A percentile compares a stretch with the other conserved stretches of the same genome.
Evolutionary conservation across 1,284 basidiomycete species (phyloP).

Genomic region (Leccinum fallax): DNA sequence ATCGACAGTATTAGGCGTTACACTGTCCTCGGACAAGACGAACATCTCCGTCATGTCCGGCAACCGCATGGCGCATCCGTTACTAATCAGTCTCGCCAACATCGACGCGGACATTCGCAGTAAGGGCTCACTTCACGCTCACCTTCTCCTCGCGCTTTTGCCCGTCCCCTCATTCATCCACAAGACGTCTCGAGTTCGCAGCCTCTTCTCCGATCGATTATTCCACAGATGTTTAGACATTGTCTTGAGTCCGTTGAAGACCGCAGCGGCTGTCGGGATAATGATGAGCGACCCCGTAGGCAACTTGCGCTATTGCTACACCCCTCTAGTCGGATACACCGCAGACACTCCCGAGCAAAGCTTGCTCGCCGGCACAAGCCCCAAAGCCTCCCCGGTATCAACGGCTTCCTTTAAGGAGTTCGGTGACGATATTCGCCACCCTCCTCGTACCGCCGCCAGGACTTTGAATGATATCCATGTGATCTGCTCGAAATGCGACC

Average conservation of each 20-base stretch:
- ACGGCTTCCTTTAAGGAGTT: neutral
- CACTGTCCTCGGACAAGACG: neutral
- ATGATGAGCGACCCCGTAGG: neutral
- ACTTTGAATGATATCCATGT: neutral
- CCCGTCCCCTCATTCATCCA: neutral
- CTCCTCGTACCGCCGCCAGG: neutral
- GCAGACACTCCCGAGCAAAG: neutral
- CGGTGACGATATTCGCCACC: neutral
- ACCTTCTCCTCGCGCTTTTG: neutral
- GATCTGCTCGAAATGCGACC: neutral
- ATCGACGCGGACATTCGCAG: neutral
- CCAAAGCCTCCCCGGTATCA: neutral
- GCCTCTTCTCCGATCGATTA: neutral
- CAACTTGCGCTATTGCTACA: neutral
- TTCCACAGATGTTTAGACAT: neutral
- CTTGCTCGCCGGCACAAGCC: neutral
- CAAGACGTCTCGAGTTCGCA: neutral
- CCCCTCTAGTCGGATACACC: neutral
- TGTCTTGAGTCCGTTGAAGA: neutral
- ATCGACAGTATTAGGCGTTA: neutral
- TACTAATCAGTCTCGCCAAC: neutral
- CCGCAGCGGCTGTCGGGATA: neutral
- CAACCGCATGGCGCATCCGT: neutral
- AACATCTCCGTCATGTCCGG: neutral
- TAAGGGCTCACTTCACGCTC: neutral